Base-by-base conservation (phyloP, 495 filamentous ascomycete genomes). In the Trichoderma reesei region DNA sequence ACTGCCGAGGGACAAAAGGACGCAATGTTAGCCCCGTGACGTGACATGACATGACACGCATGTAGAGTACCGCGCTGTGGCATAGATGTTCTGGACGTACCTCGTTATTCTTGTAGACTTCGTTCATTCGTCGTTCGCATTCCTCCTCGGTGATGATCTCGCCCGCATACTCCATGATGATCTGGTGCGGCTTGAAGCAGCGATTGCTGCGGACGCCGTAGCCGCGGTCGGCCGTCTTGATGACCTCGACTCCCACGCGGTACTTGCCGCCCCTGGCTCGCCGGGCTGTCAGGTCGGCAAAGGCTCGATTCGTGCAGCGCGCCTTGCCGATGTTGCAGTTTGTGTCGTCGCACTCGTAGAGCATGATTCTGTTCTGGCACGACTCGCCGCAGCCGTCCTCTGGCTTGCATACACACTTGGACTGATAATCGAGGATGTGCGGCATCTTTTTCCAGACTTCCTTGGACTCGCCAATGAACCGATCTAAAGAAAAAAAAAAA, bases 121-220 rank as follows among this genome's bases (percentile, higher is more conserved):
- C 86, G 63, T 88, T 88, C 93, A 98, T 96, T 42, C 94, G 86
- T 62, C 87, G 84, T 68, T 98, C 92, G 70, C 91, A 94, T 73
- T 98, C 95, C 41, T 87, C 86, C 68, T 93, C 90, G 0, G 91
- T 96, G 70, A 98, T 93, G 64, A 98, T 96, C 76, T 98, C 94
- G 42, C 94, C 94, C 8, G 90, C 91, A 71, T 98, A 98, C 71
- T 98, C 94, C 74, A 97, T 90, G 69, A 98, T 96, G 72, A 98
- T 95, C 77, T 98, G 92, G 69, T 92, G 86, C 0, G 92, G 83
- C 44, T 88, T 83, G 69, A 96, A 98, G 63, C 85, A 87, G 46
- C 94, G 87, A 72, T 93, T 96, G 67, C 87, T 89, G 62, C 94
- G 87, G 26, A 98, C 89, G 51, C 94, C 94, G 73, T 90, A 96